Base-by-base conservation (phyloP, 2,329 filamentous ascomycete species). In the Dryadomyces quercus-mongolicae region DNA sequence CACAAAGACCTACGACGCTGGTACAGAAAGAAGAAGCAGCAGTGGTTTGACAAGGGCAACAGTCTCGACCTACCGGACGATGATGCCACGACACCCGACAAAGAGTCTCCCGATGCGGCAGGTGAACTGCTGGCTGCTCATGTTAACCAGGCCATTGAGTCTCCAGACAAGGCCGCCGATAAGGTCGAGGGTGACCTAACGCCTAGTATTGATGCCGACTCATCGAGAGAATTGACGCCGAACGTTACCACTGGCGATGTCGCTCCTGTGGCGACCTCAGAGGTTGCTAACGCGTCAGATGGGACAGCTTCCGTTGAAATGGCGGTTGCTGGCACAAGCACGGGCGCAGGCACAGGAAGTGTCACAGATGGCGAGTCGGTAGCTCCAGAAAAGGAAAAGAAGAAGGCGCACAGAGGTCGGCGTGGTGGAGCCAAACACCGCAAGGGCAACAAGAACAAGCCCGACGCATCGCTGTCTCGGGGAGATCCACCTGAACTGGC, bases 391-490 rank as follows among this genome's bases (percentile, higher is more conserved):
- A 72, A 71, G 44, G 72, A 71, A 56, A 84, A 82, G 62, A 85
- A 81, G 64, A 87, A 85, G 65, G 75, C 79, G 0, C 84, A 86
- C 54, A 76, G 86, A 54, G 86, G 86, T 4, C 76, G 80, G n/a
- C 78, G 86, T 49, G 86, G 85, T 21, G 86, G 86, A 2, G 77
- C 79, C 18, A 84, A 85, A 64, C 82, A 85, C 58, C 80, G 80
- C 56, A 83, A 80, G 59, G 74, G 73, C 15, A 50, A 38, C 40
- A 57, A 56, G 51, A 72, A 72, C 47, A 77, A 80, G 57, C 67
- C 75, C 18, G 74, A 82, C 15, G 68, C 70, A 2, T 77, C 77
- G 0, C 70, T 71, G 51, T 74, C 73, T 3, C 70, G 73, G 16
- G 74, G 71, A 12, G 78, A 80, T 47, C 74, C 74, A 3, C 62